Percentiles rank a stretch among this genome's conserved stretches.
phyloP scores from a whole-genome alignment of 306 rosid species.

The Carpinus fangiana region DNA sequence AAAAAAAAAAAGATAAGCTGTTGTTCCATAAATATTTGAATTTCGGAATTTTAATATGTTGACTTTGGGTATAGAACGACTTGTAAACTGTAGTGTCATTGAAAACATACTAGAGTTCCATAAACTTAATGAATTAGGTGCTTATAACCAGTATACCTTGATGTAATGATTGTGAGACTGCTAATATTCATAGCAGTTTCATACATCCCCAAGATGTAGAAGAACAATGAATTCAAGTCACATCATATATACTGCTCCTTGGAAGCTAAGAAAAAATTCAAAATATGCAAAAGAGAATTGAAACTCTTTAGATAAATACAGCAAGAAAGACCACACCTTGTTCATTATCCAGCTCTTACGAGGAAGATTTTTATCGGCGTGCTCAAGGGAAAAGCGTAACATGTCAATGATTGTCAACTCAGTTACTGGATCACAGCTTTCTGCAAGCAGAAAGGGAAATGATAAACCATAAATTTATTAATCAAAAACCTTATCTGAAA shows the following conservation, averaged over 20 bases:
- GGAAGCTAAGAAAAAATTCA: neutral
- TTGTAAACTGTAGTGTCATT: neutral
- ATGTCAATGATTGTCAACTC: constrained; percentile 53
- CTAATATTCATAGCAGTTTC: neutral
- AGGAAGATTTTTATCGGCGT: constrained; percentile 72
- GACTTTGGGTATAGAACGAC: neutral
- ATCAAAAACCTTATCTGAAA: neutral
- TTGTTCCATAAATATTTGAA: neutral
- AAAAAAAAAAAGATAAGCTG: too few relatives aligned
- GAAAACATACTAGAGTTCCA: neutral
- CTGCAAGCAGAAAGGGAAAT: constrained; percentile 40
- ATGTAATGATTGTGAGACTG: constrained; percentile 1
- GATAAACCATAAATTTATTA: neutral
- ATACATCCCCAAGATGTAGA: neutral
- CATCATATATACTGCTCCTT: neutral
- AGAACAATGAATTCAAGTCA: neutral
- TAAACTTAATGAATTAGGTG: neutral
- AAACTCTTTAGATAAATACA: neutral
- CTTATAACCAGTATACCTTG: neutral
- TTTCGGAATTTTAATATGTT: neutral
- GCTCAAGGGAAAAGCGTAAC: constrained; percentile 73
- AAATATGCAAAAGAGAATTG: neutral
- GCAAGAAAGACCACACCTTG: constrained; percentile 47
- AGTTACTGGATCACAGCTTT: constrained; percentile 51
- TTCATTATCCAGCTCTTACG: constrained; percentile 32